Percentiles rank a stretch among this genome's conserved stretches.
phyloP scores from a whole-genome alignment of 805 yeast species.

The Kockiozyma suomiensis region DNA sequence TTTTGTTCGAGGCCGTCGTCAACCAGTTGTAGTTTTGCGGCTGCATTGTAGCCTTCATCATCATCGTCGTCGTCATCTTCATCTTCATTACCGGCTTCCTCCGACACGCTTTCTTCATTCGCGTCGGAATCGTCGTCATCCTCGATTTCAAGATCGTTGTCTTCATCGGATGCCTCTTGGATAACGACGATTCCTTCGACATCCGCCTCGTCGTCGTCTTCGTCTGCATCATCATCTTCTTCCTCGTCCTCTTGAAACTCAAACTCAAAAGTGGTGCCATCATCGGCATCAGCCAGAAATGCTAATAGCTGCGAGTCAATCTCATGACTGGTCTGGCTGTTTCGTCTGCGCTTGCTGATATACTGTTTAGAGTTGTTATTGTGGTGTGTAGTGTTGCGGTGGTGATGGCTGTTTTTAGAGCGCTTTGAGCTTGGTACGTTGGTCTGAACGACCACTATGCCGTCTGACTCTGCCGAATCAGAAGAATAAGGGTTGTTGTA shows the following conservation, averaged over 20 bases:
- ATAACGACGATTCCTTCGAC: constrained; percentile 31
- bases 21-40: constrained; percentile 41
- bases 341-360: constrained; percentile 2
- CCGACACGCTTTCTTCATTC: constrained; percentile 43
- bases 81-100: constrained; percentile 35
- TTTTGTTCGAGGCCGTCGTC: constrained; percentile 43
- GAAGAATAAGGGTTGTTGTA: constrained; percentile 30
- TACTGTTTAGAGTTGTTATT: constrained; percentile 8
- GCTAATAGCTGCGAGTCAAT: constrained; percentile 29
- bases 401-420: constrained; percentile 7
- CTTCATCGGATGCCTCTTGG: constrained; percentile 47
- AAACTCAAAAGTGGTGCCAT: constrained; percentile 16
- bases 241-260: constrained; percentile 31
- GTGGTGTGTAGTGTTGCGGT: constrained; percentile 2
- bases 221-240: constrained; percentile 17
- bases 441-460: neutral
- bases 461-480: constrained; percentile 18
- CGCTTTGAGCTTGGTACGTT: neutral
- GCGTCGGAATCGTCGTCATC: constrained; percentile 48
- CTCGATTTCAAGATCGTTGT: constrained; percentile 44
- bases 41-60: constrained; percentile 62
- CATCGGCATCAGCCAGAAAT: constrained; percentile 27
- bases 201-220: constrained; percentile 18
- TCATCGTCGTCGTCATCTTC: constrained; percentile 42
- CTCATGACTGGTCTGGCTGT: constrained; percentile 6